Conservation (phyloP, 2,329 filamentous ascomycete species). For the Pseudogymnoascus destructans region DNA sequence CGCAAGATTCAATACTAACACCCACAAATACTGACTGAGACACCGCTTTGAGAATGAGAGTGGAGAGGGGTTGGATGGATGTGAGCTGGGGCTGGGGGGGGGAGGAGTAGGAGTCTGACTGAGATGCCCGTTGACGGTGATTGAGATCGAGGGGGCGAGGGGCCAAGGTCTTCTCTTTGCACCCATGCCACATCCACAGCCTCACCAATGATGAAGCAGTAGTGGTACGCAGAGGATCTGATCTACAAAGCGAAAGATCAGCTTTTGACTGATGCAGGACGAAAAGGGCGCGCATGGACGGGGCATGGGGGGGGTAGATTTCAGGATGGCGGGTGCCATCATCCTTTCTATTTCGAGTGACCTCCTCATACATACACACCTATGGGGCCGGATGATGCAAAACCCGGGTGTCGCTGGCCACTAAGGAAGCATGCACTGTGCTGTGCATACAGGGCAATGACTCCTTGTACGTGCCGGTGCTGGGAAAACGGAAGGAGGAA, state of each 20-base stretch:
- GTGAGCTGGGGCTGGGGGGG: neutral
- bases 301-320: neutral
- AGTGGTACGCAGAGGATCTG: neutral
- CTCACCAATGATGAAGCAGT: neutral
- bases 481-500: neutral
- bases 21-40: constrained; percentile 1
- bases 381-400: neutral
- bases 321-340: neutral
- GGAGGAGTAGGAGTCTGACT: neutral
- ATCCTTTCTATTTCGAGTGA: neutral
- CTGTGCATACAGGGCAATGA: neutral
- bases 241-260: neutral
- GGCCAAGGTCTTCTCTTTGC: neutral
- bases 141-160: neutral
- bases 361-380: neutral
- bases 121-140: neutral
- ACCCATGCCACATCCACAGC: neutral
- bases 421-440: neutral
- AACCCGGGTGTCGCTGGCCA: neutral
- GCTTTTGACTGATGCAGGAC: neutral
- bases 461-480: neutral
- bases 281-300: neutral
- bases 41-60: constrained; percentile 4
- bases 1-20: constrained; percentile 8
- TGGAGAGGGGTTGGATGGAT: neutral